Conservation (phyloP, 306 rosid species). For the Datisca glomerata region DNA sequence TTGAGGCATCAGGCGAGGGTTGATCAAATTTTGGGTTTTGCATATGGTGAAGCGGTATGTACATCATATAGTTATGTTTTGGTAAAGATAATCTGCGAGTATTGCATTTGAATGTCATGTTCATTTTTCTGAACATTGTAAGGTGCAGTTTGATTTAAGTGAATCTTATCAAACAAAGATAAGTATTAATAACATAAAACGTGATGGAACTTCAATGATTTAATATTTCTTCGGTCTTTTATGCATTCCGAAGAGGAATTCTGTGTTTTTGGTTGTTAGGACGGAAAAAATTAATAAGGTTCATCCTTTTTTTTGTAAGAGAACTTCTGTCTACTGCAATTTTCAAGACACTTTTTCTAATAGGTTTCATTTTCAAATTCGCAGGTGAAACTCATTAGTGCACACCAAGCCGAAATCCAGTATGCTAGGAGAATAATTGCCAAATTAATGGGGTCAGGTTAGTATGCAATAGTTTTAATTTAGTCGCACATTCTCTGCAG, state of each 20-base stretch:
- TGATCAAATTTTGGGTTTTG: conserved; percentile 50
- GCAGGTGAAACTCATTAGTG: conserved; percentile 50
- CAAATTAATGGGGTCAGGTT: conserved; percentile 61
- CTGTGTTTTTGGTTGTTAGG: not conserved
- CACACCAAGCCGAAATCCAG: conserved; percentile 50
- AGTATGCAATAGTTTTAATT: conserved; percentile 5
- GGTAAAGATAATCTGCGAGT: not conserved
- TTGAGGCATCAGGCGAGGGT: conserved; percentile 48
- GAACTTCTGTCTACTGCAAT: too few relatives aligned
- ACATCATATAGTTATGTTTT: not conserved
- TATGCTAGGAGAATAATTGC: conserved; percentile 29
- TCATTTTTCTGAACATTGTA: not conserved
- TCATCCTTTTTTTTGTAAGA: too few relatives aligned
- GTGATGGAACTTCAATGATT: too few relatives aligned
- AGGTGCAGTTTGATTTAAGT: not conserved
- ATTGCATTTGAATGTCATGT: not conserved
- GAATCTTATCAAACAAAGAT: too few relatives aligned
- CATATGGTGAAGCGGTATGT: conserved; percentile 58
- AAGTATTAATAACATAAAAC: too few relatives aligned
- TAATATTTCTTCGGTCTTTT: not conserved
- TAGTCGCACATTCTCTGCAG: not conserved
- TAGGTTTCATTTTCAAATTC: conserved; percentile 3
- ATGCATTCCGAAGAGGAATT: not conserved
- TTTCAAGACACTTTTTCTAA: not conserved
- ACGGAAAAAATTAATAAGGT: too few relatives aligned